phyloP scores from a whole-genome alignment of 2,329 filamentous ascomycete genomes.

The Aspergillus ruber region DNA sequence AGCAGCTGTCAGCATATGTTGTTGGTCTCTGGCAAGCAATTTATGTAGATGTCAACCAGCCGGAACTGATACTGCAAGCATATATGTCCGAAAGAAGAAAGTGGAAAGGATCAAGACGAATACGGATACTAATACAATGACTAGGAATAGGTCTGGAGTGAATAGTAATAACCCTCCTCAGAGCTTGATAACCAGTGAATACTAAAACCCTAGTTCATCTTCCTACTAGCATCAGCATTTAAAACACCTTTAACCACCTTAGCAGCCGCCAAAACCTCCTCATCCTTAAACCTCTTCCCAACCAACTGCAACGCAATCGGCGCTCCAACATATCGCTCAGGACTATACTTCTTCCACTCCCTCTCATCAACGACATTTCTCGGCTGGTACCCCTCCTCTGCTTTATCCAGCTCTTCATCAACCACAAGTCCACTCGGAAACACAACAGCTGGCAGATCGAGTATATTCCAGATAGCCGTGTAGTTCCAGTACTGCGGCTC shows the following conservation, averaged over 20 bases:
- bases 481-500: conserved; percentile 41
- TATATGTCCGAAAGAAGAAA: too few species aligned
- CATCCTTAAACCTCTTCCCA: conserved; percentile 47
- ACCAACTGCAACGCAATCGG: conserved; percentile 50
- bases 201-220: too few species aligned
- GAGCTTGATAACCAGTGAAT: too few species aligned
- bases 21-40: too few species aligned
- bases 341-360: conserved; percentile 28
- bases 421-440: conserved; percentile 33
- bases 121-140: too few species aligned
- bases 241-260: conserved; percentile 19
- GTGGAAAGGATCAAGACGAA: too few species aligned
- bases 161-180: too few species aligned
- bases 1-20: too few species aligned
- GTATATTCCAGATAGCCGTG: conserved; percentile 56
- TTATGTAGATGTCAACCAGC: too few species aligned
- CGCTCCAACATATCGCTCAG: conserved; percentile 31
- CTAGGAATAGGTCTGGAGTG: too few species aligned
- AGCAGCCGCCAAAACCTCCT: conserved; percentile 38
- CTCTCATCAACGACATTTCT: conserved; percentile 21
- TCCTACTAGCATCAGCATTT: background rate
- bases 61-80: too few species aligned
- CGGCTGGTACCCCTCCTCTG: conserved; percentile 16
- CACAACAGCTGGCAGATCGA: conserved; percentile 55
- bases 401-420: conserved; percentile 17